Conservation (phyloP, 305 asterid genomes). For the Caryopteris hybrid region DNA sequence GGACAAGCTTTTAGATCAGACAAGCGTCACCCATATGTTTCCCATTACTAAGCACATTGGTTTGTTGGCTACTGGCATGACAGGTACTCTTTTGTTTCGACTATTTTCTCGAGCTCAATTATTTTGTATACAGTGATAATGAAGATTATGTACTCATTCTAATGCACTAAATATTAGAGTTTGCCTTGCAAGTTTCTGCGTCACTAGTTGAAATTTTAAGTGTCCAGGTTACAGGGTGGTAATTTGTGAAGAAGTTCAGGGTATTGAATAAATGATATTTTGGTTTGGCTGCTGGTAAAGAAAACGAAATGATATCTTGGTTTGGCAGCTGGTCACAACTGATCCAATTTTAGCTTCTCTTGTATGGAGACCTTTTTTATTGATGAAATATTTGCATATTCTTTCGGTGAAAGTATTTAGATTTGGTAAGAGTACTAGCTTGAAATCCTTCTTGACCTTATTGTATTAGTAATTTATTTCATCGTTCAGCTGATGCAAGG, state of each 20-base stretch:
- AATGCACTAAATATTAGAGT: too few species aligned
- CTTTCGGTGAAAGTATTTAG: background rate
- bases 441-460: background rate
- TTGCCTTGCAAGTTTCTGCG: background rate
- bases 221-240: too few species aligned
- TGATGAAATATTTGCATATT: background rate
- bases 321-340: background rate
- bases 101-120: background rate
- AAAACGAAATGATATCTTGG: too few species aligned
- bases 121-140: too few species aligned
- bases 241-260: too few species aligned
- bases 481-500: slow-evolving; percentile 86
- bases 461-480: background rate
- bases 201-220: background rate
- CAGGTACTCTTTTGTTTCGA: slow-evolving; percentile 43
- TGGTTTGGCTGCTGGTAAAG: too few species aligned
- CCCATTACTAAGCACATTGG: slow-evolving; percentile 79
- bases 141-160: too few species aligned
- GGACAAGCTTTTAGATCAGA: slow-evolving; percentile 95
- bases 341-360: background rate
- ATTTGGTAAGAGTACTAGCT: background rate
- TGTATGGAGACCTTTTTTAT: background rate
- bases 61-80: slow-evolving; percentile 89
- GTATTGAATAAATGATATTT: too few species aligned
- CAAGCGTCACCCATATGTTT: slow-evolving; percentile 85